Evolutionary conservation across 2,329 filamentous ascomycete genomes (phyloP), one percentile per base, ranked within the genome.

Genomic region (Raffaelea ambrosiae): DNA sequence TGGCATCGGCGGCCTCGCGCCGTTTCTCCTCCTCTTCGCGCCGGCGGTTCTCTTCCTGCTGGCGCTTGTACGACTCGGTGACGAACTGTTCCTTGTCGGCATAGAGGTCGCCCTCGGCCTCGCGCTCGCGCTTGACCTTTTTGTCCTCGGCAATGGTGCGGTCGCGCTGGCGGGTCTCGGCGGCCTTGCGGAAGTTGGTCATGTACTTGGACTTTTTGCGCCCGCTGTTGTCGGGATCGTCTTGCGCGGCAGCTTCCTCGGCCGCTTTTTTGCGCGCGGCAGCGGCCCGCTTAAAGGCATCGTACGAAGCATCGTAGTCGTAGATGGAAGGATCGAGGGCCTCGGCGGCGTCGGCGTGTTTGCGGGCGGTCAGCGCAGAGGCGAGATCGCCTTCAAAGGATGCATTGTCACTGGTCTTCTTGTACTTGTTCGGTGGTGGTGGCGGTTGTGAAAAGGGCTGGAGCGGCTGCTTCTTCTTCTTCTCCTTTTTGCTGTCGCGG

Each of bases 71-170:
- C 33, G 86, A 86, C 49, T 81, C 83, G 0, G 87, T 93, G 31
- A 93, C 88, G 56, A 93, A 93, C 64, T 84, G 87, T 61, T 93
- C 88, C 67, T 90, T 93, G 57, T 84, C 87, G 0, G 77, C 84
- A 58, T 81, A 93, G 59, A 85, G 84, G 31, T 91, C 87, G 18
- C 87, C 87, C 61, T 93, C 88, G 0, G 79, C 83, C 58, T 86
- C 86, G 41, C 87, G 76, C 61, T 93, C 87, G 21, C 82, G 76
- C 56, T 86, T 82, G 56, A 93, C 73, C 63, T 86, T 79, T 66
- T 88, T 88, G 66, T 93, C 87, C 59, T 87, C 83, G 3, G 87
- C 87, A 23, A 89, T 82, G 43, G 85, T 72, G 42, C 84, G 78
- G 62, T 93, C 87, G 47, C 87, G 80, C 61, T 90, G 88, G 48